These are phyloP conservation scores for Xerocomus nothofagi DNA, from an alignment of 1,284 basidiomycete species.

Conservation along the genomic window DNA sequence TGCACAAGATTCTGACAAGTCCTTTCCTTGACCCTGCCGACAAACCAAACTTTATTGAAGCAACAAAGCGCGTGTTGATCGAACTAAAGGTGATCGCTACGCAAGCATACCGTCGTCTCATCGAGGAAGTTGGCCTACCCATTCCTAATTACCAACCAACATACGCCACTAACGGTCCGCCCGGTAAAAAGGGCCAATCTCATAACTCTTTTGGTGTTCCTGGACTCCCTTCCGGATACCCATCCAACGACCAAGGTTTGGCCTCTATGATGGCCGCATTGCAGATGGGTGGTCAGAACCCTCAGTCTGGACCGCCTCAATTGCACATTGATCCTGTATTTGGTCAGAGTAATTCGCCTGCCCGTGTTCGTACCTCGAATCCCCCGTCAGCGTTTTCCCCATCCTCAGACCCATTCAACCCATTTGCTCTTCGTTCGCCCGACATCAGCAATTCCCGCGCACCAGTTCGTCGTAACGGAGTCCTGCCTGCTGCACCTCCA, in stretches of 20 bases:
- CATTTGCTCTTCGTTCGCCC: constrained; percentile 65
- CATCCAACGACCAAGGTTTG: constrained; percentile 75
- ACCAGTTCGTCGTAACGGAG: constrained; percentile 52
- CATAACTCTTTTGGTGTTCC: constrained; percentile 64
- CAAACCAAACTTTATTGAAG: constrained; percentile 74
- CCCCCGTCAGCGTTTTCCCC: constrained; percentile 60
- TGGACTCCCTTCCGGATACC: constrained; percentile 74
- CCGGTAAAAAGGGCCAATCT: constrained; percentile 65
- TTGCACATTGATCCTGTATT: constrained; percentile 69
- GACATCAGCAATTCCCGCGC: constrained; percentile 54
- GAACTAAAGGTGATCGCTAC: constrained; percentile 87
- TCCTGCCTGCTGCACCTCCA: constrained; percentile 31
- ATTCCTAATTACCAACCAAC: constrained; percentile 83
- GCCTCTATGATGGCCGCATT: constrained; percentile 87
- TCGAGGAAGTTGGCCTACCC: constrained; percentile 91
- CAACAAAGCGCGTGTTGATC: constrained; percentile 85
- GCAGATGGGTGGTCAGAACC: constrained; percentile 83
- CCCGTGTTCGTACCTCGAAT: constrained; percentile 51
- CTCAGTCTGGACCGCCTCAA: constrained; percentile 74
- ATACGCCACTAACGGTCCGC: constrained; percentile 63
- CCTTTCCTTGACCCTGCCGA: constrained; percentile 74
- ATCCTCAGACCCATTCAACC: constrained; percentile 70
- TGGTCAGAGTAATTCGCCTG: constrained; percentile 36
- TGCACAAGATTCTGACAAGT: constrained; percentile 91
- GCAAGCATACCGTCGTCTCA: constrained; percentile 89